phyloP scores from a whole-genome alignment of 192 early-diverging fungal species.

The Chytriomyces sp. region DNA sequence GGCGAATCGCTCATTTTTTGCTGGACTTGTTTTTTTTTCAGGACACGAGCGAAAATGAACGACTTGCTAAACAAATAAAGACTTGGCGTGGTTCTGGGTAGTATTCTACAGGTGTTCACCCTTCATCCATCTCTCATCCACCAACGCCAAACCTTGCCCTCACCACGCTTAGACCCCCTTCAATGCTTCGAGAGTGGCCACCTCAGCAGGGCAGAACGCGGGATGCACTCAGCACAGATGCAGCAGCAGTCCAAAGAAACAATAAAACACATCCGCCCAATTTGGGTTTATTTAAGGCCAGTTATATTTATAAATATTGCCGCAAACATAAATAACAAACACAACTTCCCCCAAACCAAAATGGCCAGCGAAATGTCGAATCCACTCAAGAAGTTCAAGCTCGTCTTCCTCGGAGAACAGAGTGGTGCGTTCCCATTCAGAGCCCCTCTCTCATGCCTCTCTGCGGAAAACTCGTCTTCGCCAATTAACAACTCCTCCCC shows the following conservation, averaged over 20 bases:
- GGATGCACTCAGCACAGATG: no score
- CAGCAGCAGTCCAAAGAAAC: no score
- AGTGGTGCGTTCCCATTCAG: slow-evolving; percentile 70
- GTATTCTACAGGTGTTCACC: background rate
- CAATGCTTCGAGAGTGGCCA: no score
- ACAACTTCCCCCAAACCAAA: background rate
- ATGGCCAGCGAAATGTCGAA: slow-evolving; percentile 46
- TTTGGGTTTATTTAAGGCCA: no score
- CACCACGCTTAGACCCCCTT: background rate
- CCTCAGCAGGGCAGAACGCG: no score
- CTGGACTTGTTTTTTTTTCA: background rate
- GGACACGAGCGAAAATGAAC: no score
- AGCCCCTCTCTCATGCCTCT: background rate
- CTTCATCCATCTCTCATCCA: background rate
- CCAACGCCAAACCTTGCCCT: background rate
- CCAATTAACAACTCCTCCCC: background rate
- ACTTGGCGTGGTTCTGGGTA: no score
- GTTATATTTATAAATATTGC: no score
- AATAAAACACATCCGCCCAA: no score
- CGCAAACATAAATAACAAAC: background rate
- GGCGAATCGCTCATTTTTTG: background rate
- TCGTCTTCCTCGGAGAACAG: slow-evolving; percentile 99
- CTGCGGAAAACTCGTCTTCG: background rate
- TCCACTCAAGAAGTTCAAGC: slow-evolving; percentile 85
- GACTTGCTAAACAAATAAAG: no score